These are phyloP conservation scores for Gillenia trifoliata DNA, from an alignment of 306 rosid species.

Conservation along the genomic window DNA sequence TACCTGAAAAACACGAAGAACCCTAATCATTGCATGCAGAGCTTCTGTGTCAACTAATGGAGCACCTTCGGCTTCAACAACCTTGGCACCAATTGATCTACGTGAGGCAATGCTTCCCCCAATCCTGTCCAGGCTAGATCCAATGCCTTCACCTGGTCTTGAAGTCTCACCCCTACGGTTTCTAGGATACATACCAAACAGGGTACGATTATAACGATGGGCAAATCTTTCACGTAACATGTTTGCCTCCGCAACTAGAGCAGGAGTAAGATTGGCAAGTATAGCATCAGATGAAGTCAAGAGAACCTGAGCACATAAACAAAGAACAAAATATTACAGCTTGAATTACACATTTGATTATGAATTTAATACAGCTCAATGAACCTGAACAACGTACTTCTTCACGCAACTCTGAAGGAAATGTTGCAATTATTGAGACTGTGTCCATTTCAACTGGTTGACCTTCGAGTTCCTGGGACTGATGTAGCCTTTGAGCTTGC, in stretches of 20 bases:
- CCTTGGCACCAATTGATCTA: constrained; percentile 63
- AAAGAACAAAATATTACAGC: background rate
- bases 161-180: constrained; percentile 89
- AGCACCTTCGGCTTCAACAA: constrained; percentile 90
- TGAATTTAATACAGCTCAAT: background rate
- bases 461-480: constrained; percentile 95
- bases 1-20: constrained; percentile 94
- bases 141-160: constrained; percentile 73
- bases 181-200: constrained; percentile 92
- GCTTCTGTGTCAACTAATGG: constrained; percentile 83
- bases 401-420: constrained; percentile 93
- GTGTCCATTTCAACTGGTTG: constrained; percentile 99
- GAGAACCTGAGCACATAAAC: constrained; percentile 57
- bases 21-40: constrained; percentile 74
- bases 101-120: constrained; percentile 70
- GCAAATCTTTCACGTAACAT: constrained; percentile 96
- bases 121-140: constrained; percentile 57
- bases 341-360: background rate
- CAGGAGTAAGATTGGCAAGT: constrained; percentile 94
- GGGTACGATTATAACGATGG: constrained; percentile 80
- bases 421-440: constrained; percentile 95
- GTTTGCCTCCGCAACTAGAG: constrained; percentile 97
- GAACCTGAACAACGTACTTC: constrained; percentile 50
- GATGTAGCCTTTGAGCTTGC: constrained; percentile 90
- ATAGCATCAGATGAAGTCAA: constrained; percentile 94